Conservation (phyloP, 2,329 filamentous ascomycete genomes). For the Colletotrichum godetiae region DNA sequence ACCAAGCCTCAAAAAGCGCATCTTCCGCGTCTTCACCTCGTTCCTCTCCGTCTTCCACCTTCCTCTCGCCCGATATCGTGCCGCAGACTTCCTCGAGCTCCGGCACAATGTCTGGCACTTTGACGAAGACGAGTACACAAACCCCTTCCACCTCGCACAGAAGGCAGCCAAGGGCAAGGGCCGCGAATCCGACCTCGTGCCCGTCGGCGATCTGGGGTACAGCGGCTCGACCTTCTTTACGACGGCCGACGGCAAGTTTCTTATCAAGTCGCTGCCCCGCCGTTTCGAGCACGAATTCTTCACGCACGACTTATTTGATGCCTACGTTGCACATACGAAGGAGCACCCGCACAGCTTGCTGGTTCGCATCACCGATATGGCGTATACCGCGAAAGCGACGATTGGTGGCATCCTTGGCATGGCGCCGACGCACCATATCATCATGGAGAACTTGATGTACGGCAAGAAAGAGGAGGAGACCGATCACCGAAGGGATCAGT, state of each 20-base stretch:
- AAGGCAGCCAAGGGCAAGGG: slow-evolving; percentile 43
- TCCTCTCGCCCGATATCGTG: slow-evolving; percentile 42
- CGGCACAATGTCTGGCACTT: slow-evolving; percentile 45
- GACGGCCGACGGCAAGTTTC: slow-evolving; percentile 72
- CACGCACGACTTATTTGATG: slow-evolving; percentile 70
- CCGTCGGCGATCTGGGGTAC: slow-evolving; percentile 78
- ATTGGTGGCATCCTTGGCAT: slow-evolving; percentile 70
- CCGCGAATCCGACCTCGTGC: slow-evolving; percentile 55
- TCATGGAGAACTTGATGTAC: slow-evolving; percentile 81
- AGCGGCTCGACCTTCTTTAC: slow-evolving; percentile 82
- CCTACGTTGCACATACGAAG: slow-evolving; percentile 74
- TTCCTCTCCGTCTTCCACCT: slow-evolving; percentile 50
- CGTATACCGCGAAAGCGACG: slow-evolving; percentile 65
- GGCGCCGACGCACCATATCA: slow-evolving; percentile 77
- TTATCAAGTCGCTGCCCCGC: slow-evolving; percentile 78
- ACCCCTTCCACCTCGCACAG: slow-evolving; percentile 47
- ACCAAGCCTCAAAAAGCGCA: slow-evolving; percentile 1
- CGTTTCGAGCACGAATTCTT: slow-evolving; percentile 79
- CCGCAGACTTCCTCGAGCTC: slow-evolving; percentile 43
- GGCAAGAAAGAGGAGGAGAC: slow-evolving; percentile 61
- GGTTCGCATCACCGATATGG: slow-evolving; percentile 78
- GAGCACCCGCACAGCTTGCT: slow-evolving; percentile 70
- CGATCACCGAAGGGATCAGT: slow-evolving; percentile 53
- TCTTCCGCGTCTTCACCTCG: slow-evolving; percentile 39
- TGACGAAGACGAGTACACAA: slow-evolving; percentile 51